These are phyloP conservation scores for Rhizopogon hawkerae DNA, from an alignment of 1,284 basidiomycete genomes.

Conservation along the genomic window DNA sequence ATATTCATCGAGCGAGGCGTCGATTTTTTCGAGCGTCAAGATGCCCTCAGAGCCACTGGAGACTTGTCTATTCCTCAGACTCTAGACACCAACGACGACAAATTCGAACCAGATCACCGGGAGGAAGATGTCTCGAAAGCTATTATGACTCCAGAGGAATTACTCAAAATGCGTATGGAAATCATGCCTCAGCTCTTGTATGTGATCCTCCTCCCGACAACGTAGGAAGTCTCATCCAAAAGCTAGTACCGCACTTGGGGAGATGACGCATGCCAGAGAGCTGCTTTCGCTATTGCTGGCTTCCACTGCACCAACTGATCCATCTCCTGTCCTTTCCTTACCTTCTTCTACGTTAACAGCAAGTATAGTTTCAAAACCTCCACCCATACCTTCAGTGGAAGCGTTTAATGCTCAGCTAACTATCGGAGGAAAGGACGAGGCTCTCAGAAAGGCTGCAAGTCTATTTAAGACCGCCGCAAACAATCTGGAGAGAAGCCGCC, in stretches of 20 bases:
- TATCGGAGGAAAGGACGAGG: constrained; percentile 70
- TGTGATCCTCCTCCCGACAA: constrained; percentile 17
- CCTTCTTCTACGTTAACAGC: constrained; percentile 43
- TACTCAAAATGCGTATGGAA: constrained; percentile 63
- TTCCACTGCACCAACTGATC: constrained; percentile 25
- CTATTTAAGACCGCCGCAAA: constrained; percentile 62
- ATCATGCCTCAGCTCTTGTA: constrained; percentile 65
- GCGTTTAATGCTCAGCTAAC: constrained; percentile 67
- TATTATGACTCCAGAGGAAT: constrained; percentile 64
- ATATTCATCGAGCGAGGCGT: constrained; percentile 64
- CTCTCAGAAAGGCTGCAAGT: constrained; percentile 59
- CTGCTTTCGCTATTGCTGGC: constrained; percentile 51
- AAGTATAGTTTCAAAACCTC: constrained; percentile 55
- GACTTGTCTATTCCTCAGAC: constrained; percentile 18
- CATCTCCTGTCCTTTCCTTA: constrained; percentile 16
- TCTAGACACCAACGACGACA: constrained; percentile 18
- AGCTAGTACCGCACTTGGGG: constrained; percentile 59
- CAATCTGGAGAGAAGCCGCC: constrained; percentile 54
- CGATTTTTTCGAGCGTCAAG: constrained; percentile 62
- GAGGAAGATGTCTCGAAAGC: constrained; percentile 27
- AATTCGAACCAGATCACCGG: constrained; percentile 22
- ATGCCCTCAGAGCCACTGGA: constrained; percentile 24
- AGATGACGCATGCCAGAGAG: constrained; percentile 68
- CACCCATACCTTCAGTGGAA: constrained; percentile 58
- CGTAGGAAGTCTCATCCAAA: constrained; percentile 13